These are phyloP conservation scores for Leucoagaricus sp. DNA, from an alignment of 1,284 basidiomycete species.

Conservation along the genomic window DNA sequence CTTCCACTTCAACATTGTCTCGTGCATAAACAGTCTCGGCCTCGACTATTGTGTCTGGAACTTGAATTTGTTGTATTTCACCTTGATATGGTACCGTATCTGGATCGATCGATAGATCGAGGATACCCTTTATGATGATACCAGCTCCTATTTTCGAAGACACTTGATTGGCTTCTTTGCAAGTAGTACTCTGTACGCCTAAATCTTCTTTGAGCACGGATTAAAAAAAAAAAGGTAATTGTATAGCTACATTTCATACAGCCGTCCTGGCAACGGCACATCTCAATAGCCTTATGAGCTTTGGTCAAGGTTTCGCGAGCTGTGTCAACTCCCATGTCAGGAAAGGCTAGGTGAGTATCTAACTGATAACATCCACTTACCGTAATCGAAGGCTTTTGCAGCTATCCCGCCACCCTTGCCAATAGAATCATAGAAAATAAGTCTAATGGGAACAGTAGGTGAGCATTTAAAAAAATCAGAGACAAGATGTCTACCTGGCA, in stretches of 20 bases:
- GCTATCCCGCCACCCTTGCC: constrained; percentile 75
- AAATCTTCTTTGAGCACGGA: constrained; percentile 4
- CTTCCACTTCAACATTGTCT: constrained; percentile 46
- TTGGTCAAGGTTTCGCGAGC: constrained; percentile 57
- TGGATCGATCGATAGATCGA: constrained; percentile 54
- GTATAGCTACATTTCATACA: constrained; percentile 67
- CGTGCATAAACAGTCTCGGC: constrained; percentile 49
- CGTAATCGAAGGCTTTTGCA: constrained; percentile 83
- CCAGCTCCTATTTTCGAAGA: constrained; percentile 74
- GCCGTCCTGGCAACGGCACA: constrained; percentile 72
- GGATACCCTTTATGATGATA: constrained; percentile 63
- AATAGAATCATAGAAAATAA: constrained; percentile 83
- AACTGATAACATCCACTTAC: constrained; percentile 37
- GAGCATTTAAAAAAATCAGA: background rate
- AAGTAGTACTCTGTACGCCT: constrained; percentile 67
- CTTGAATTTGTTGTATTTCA: constrained; percentile 21
- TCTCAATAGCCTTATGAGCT: constrained; percentile 64
- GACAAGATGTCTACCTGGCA: constrained; percentile 52
- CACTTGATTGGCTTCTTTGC: constrained; percentile 69
- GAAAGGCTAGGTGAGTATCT: background rate
- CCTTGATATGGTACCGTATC: constrained; percentile 41
- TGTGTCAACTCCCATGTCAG: constrained; percentile 6
- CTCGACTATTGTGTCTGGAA: constrained; percentile 55
- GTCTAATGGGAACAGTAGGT: constrained; percentile 37
- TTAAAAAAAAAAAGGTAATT: background rate